Evolutionary conservation across 768 basidiomycete species (phyloP).

Genomic region (Leucocoprinus leucothites): DNA sequence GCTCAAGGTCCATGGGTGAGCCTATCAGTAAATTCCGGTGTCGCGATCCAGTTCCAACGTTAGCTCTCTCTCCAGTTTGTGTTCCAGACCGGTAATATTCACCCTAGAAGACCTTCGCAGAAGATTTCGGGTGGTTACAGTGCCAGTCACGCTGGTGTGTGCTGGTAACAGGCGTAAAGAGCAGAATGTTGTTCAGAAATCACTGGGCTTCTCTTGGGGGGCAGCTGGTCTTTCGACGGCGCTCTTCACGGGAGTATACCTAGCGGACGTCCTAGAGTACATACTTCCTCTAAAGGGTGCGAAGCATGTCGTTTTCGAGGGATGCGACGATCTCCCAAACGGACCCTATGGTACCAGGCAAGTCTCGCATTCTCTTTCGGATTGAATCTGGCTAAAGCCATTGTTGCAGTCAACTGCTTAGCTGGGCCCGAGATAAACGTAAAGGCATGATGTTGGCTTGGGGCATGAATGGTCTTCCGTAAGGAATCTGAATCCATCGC

Average conservation of each 20-base stretch:
- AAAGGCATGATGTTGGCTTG: conserved; percentile 51
- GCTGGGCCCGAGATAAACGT: conserved; percentile 41
- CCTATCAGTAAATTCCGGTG: background rate
- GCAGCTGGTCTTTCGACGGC: conserved; percentile 50
- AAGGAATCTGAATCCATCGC: conserved; percentile 2
- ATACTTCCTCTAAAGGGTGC: conserved; percentile 36
- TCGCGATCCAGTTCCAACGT: background rate
- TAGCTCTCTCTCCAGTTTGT: conserved; percentile 23
- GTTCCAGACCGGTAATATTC: conserved; percentile 29
- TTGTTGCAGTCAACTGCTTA: conserved; percentile 29
- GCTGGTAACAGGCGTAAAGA: conserved; percentile 67
- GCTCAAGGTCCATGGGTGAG: conserved; percentile 39
- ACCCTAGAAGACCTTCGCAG: conserved; percentile 41
- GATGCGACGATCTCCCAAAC: conserved; percentile 51
- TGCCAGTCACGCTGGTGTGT: conserved; percentile 61
- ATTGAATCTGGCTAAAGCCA: conserved; percentile 10
- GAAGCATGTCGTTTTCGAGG: conserved; percentile 59
- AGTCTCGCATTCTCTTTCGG: background rate
- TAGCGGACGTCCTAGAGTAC: conserved; percentile 49
- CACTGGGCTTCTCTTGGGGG: conserved; percentile 57
- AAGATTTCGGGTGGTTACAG: conserved; percentile 49
- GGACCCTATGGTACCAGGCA: conserved; percentile 56
- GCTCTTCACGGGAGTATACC: conserved; percentile 57
- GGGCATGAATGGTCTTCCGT: conserved; percentile 58
- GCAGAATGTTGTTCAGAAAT: conserved; percentile 58